Conservation (phyloP, 106 monocot genomes). For the Amphibolis antarctica region DNA sequence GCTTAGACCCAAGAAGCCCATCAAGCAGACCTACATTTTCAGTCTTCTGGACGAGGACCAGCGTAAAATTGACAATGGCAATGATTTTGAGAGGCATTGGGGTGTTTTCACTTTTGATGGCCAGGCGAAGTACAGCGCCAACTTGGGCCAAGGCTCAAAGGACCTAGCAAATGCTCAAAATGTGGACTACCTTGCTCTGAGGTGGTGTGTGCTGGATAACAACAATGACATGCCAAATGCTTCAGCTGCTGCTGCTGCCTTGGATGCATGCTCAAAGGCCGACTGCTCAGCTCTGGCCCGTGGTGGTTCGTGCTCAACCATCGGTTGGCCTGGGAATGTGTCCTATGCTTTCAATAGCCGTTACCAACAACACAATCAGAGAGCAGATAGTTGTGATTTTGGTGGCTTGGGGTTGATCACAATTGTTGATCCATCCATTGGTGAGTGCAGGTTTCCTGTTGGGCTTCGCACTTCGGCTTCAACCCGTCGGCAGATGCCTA, state of each 20-base stretch:
- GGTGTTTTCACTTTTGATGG: conserved; percentile 96
- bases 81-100: conserved; percentile 52
- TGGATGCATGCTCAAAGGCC: conserved; percentile 42
- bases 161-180: conserved; percentile 35
- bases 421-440: conserved; percentile 74
- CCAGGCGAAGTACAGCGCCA: conserved; percentile 66
- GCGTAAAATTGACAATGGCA: conserved; percentile 21
- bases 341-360: conserved; percentile 89
- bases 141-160: conserved; percentile 60
- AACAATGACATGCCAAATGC: conserved; percentile 51
- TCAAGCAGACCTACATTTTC: conserved; percentile 55
- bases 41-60: conserved; percentile 77
- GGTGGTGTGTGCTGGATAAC: conserved; percentile 85
- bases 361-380: conserved; percentile 71
- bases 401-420: conserved; percentile 79
- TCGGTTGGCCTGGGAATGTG: conserved; percentile 65
- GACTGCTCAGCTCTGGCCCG: conserved; percentile 63
- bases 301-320: conserved; percentile 58
- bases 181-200: conserved; percentile 61
- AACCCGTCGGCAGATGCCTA: background rate
- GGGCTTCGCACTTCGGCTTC: conserved; percentile 12
- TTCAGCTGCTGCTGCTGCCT: conserved; percentile 21
- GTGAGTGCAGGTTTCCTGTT: conserved; percentile 57
- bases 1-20: conserved; percentile 43
- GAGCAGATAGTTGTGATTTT: conserved; percentile 62